Evolutionary conservation across 2,329 filamentous ascomycete genomes (phyloP).

Genomic region (Aspergillus spinulosporus): DNA sequence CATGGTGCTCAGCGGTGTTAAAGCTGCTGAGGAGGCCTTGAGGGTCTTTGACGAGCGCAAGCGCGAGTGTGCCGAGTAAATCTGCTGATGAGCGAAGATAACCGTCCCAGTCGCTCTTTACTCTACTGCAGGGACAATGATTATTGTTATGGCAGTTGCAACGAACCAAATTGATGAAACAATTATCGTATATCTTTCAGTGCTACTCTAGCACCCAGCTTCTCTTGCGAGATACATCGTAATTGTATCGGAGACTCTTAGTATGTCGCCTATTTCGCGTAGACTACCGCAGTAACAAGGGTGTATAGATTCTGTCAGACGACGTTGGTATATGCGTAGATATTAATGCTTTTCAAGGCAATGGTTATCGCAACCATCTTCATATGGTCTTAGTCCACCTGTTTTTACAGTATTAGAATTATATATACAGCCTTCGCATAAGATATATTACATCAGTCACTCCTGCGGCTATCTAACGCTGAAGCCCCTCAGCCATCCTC

Average conservation of each 20-base stretch:
- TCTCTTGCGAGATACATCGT: no score
- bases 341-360: no score
- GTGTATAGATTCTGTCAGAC: no score
- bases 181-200: not conserved
- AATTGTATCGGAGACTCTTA: no score
- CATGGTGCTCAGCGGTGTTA: slow-evolving; percentile 84
- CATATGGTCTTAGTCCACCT: no score
- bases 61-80: slow-evolving; percentile 65
- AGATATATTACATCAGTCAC: not conserved
- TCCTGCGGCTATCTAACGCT: not conserved
- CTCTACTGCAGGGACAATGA: slow-evolving; percentile 1
- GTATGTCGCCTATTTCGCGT: no score
- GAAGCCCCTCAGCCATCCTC: not conserved
- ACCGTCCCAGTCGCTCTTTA: slow-evolving; percentile 11
- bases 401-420: no score
- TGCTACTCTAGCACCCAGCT: no score
- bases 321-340: no score
- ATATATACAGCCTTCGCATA: no score
- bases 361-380: no score
- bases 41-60: slow-evolving; percentile 75
- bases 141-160: not conserved
- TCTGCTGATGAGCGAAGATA: not conserved
- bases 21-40: slow-evolving; percentile 85
- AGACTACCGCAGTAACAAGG: no score
- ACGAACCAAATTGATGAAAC: not conserved